Conservation (phyloP, 805 yeast species). For the Yarrowia porcina region DNA sequence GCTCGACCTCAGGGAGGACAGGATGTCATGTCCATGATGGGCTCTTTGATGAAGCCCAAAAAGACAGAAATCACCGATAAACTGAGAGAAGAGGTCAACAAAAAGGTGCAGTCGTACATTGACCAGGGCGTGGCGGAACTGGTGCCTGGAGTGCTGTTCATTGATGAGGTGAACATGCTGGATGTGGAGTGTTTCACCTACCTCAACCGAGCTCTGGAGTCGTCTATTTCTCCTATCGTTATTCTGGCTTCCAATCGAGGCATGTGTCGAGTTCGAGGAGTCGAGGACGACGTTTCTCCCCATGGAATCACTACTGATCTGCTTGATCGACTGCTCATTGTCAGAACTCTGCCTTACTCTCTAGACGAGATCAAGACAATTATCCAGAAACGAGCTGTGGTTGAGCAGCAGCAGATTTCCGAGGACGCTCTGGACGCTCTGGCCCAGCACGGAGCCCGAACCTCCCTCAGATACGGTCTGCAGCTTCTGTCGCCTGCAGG, state of each 20-base stretch:
- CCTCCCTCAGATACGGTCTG: conserved; percentile 86
- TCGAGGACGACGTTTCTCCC: conserved; percentile 73
- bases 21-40: conserved; percentile 93
- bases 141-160: conserved; percentile 95
- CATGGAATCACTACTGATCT: conserved; percentile 97
- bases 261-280: conserved; percentile 84
- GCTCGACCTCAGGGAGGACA: conserved; percentile 97
- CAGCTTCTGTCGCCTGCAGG: conserved; percentile 91
- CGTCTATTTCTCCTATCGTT: conserved; percentile 88
- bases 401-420: conserved; percentile 67
- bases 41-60: conserved; percentile 91
- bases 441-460: conserved; percentile 67
- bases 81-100: conserved; percentile 87
- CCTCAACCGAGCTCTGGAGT: conserved; percentile 88
- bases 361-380: conserved; percentile 79
- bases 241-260: conserved; percentile 96
- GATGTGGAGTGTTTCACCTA: conserved; percentile 96
- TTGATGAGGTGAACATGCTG: conserved; percentile 97
- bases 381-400: conserved; percentile 72
- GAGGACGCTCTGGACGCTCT: conserved; percentile 70
- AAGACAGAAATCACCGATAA: conserved; percentile 97
- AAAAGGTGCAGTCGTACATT: conserved; percentile 91
- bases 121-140: conserved; percentile 98
- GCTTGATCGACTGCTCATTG: conserved; percentile 84
- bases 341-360: conserved; percentile 85